Conservation (phyloP, 352 stramenopile species). For the Vaucheria bursata region DNA sequence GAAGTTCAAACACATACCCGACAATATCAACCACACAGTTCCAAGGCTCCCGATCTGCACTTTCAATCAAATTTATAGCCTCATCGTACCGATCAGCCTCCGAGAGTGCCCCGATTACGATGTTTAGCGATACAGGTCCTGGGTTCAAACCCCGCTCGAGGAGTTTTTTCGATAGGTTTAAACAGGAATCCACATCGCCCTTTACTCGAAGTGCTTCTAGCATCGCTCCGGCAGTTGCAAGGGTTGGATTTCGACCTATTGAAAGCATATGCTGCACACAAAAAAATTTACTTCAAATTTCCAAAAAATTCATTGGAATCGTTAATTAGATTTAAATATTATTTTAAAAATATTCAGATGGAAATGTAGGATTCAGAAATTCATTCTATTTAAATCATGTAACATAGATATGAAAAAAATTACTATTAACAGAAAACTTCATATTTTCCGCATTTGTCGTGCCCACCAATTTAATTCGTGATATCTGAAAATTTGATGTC, state of each 20-base stretch:
- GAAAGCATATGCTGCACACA: slow-evolving; percentile 24
- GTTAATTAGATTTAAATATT: too few relatives aligned
- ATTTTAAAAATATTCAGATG: too few relatives aligned
- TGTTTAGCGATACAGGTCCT: slow-evolving; percentile 36
- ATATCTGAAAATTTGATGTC: too few relatives aligned
- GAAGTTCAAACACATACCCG: not conserved
- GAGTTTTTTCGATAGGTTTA: slow-evolving; percentile 20
- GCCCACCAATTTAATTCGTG: too few relatives aligned
- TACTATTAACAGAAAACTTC: too few relatives aligned
- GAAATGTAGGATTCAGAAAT: too few relatives aligned
- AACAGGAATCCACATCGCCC: slow-evolving; percentile 18
- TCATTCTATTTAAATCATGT: too few relatives aligned
- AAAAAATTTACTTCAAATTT: too few relatives aligned
- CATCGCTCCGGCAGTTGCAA: slow-evolving; percentile 36
- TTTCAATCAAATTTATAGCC: not conserved
- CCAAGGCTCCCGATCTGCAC: not conserved
- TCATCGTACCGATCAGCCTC: slow-evolving; percentile 17
- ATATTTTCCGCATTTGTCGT: too few relatives aligned
- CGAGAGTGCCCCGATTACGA: slow-evolving; percentile 34
- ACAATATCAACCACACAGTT: not conserved
- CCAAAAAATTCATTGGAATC: too few relatives aligned
- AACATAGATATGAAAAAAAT: too few relatives aligned
- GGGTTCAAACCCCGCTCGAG: slow-evolving; percentile 17
- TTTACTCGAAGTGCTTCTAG: slow-evolving; percentile 17
- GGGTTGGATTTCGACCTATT: slow-evolving; percentile 15